Percentiles rank a stretch among this genome's conserved stretches.
Conservation (phyloP, 495 filamentous ascomycete species). For the Ascodesmis nigricans region DNA sequence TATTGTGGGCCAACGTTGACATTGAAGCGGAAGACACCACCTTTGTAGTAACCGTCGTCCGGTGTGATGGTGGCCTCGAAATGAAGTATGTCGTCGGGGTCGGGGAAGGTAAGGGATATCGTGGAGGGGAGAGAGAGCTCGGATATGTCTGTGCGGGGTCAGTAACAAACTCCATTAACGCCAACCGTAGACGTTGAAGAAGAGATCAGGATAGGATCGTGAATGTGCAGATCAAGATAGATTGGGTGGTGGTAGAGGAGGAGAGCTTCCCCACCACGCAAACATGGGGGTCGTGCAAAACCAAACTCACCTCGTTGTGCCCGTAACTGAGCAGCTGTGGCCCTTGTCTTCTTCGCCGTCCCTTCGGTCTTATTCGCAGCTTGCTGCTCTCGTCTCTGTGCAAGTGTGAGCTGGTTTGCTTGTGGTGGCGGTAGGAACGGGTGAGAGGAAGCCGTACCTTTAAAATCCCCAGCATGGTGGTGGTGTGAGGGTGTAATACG, state of each 20-base stretch:
- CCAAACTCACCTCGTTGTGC: slow-evolving; percentile 67
- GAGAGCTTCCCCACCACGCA: not conserved
- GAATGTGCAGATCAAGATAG: no score
- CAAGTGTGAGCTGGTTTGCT: no score
- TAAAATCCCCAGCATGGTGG: no score
- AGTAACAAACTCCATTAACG: not conserved
- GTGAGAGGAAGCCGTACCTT: no score
- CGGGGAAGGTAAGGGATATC: slow-evolving; percentile 81
- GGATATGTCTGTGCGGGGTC: slow-evolving; percentile 45
- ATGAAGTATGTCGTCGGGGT: slow-evolving; percentile 91
- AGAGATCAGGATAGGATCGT: no score
- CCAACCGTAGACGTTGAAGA: no score
- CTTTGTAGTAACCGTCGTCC: slow-evolving; percentile 73
- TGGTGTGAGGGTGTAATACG: no score
- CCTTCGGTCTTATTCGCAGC: slow-evolving; percentile 68
- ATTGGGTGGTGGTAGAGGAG: no score
- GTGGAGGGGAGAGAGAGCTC: slow-evolving; percentile 77
- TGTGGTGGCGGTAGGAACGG: no score
- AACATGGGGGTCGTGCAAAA: not conserved
- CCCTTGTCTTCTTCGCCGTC: slow-evolving; percentile 85
- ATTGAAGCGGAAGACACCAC: slow-evolving; percentile 73
- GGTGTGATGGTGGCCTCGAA: slow-evolving; percentile 85
- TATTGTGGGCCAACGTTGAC: no score
- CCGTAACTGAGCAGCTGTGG: slow-evolving; percentile 83
- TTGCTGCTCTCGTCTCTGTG: slow-evolving; percentile 87